A percentile compares a stretch with the other conserved stretches of the same genome.
Conservation (phyloP, 352 stramenopile genomes). For the Phytophthora ramorum region DNA sequence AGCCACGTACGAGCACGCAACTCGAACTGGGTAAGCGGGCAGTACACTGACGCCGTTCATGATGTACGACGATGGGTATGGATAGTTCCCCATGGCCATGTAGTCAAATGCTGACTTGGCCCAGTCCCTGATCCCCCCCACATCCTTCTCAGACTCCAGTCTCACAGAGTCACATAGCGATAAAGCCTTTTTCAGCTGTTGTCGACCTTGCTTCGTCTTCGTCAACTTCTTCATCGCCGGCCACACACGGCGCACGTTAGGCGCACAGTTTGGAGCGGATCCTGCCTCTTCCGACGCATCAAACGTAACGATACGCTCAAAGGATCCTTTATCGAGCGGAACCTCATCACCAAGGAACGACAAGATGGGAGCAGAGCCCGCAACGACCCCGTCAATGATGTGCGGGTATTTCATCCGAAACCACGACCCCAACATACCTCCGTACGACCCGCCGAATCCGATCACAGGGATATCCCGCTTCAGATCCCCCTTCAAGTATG, state of each 20-base stretch:
- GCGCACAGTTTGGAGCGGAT: slow-evolving; percentile 65
- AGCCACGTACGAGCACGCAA: slow-evolving; percentile 79
- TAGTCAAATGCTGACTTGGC: slow-evolving; percentile 88
- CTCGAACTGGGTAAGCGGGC: slow-evolving; percentile 91
- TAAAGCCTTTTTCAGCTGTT: slow-evolving; percentile 48
- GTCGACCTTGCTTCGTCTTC: slow-evolving; percentile 50
- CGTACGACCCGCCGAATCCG: slow-evolving; percentile 81
- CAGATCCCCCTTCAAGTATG: slow-evolving; percentile 56
- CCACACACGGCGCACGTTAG: slow-evolving; percentile 84
- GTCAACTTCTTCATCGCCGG: slow-evolving; percentile 60
- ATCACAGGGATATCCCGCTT: slow-evolving; percentile 61
- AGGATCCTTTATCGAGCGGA: slow-evolving; percentile 73
- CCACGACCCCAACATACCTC: slow-evolving; percentile 78
- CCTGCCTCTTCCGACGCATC: slow-evolving; percentile 77
- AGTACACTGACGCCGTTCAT: slow-evolving; percentile 87
- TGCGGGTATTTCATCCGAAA: slow-evolving; percentile 83
- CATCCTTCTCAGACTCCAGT: slow-evolving; percentile 53
- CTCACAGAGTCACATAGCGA: slow-evolving; percentile 60
- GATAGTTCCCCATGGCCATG: slow-evolving; percentile 97
- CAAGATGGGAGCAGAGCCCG: slow-evolving; percentile 70
- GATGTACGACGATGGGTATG: slow-evolving; percentile 96
- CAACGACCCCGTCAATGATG: slow-evolving; percentile 71
- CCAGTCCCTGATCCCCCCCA: slow-evolving; percentile 66
- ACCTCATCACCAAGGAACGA: slow-evolving; percentile 62
- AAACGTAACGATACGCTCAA: slow-evolving; percentile 72